These are phyloP conservation scores for Hebeloma cylindrosporum DNA, from an alignment of 768 basidiomycete genomes.

Conservation along the genomic window DNA sequence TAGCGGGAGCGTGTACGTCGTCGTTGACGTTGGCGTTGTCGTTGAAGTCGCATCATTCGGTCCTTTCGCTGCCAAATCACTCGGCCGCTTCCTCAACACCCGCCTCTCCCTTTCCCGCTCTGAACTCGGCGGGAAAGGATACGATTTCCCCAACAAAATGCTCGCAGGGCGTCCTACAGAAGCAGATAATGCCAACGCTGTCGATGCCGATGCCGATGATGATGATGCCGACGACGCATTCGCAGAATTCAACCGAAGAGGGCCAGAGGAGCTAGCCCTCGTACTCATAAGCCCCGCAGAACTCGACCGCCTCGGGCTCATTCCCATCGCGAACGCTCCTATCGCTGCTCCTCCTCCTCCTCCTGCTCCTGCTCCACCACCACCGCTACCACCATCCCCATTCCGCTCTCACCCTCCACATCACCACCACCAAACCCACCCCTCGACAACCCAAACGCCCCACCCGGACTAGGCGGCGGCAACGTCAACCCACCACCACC, in stretches of 20 bases:
- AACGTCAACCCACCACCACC: background rate
- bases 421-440: no score
- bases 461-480: constrained; percentile 1
- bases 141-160: background rate
- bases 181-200: background rate
- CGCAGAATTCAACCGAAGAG: constrained; percentile 13
- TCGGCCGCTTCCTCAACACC: constrained; percentile 6
- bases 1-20: no score
- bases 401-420: no score
- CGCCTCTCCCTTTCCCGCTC: background rate
- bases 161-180: background rate
- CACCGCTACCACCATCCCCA: no score
- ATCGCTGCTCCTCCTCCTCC: no score
- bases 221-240: constrained; percentile 1
- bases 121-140: background rate
- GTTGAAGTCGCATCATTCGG: background rate
- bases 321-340: no score
- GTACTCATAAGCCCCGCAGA: constrained; percentile 11
- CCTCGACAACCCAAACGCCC: no score
- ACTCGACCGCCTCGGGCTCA: no score
- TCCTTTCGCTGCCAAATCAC: constrained; percentile 6
- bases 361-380: no score
- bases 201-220: background rate
- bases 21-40: no score
- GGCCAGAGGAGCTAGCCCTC: background rate